These are phyloP conservation scores for Hortiboletus flavorubellus DNA, from an alignment of 768 basidiomycete genomes.

Conservation along the genomic window DNA sequence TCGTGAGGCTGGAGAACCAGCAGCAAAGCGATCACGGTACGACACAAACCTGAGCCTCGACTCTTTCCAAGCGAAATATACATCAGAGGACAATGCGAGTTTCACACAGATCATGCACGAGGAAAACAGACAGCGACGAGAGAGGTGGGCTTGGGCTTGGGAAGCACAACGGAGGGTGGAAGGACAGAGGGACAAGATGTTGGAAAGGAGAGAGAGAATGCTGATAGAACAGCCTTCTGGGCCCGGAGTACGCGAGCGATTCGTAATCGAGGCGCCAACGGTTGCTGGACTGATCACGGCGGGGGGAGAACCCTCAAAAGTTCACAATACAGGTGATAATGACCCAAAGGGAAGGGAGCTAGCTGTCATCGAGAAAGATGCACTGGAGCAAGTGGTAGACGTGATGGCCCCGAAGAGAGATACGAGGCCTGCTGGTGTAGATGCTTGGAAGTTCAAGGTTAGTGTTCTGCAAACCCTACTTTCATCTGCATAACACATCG, in stretches of 20 bases:
- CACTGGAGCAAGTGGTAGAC: conserved; percentile 42
- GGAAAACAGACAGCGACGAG: conserved; percentile 80
- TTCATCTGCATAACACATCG: neutral
- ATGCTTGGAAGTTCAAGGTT: conserved; percentile 83
- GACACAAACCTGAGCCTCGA: conserved; percentile 70
- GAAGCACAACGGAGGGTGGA: conserved; percentile 85
- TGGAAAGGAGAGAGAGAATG: conserved; percentile 66
- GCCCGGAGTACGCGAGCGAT: conserved; percentile 64
- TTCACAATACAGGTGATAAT: conserved; percentile 15
- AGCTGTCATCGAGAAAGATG: conserved; percentile 19
- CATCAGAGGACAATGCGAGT: conserved; percentile 96
- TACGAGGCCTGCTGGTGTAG: conserved; percentile 65
- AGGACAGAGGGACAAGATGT: conserved; percentile 56
- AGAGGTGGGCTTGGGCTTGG: conserved; percentile 91
- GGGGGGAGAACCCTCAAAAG: conserved; percentile 16
- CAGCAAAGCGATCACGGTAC: conserved; percentile 55
- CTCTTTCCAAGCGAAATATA: conserved; percentile 85
- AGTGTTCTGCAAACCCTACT: conserved; percentile 8
- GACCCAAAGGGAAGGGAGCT: conserved; percentile 25
- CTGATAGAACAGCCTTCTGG: conserved; percentile 64
- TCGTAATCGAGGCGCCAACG: conserved; percentile 58
- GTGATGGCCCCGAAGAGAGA: conserved; percentile 83
- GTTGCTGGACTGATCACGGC: conserved; percentile 52
- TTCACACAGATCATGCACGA: conserved; percentile 90
- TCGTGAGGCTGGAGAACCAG: conserved; percentile 39